Percentiles rank a stretch among this genome's conserved stretches.
These are phyloP conservation scores for Pseudogymnoascus sp. DNA, from an alignment of 2,329 filamentous ascomycete species.

Conservation along the genomic window DNA sequence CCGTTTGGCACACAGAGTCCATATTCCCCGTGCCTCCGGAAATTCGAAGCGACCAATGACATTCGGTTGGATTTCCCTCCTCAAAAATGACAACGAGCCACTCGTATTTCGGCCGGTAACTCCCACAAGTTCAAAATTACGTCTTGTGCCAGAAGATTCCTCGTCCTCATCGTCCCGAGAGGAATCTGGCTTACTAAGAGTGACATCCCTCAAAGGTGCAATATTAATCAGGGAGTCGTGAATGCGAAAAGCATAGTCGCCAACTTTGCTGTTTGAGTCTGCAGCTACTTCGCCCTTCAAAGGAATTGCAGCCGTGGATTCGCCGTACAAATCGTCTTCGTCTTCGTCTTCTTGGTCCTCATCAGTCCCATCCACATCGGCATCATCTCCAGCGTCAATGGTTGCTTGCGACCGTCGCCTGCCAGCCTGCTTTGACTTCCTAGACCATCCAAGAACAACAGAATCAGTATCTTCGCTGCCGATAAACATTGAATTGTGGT, in stretches of 20 bases:
- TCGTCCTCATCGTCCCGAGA: conserved; percentile 39
- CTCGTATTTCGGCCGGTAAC: conserved; percentile 57
- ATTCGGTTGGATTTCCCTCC: conserved; percentile 67
- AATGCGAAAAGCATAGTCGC: conserved; percentile 64
- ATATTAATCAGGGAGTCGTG: conserved; percentile 72
- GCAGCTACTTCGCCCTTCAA: conserved; percentile 30
- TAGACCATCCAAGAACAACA: conserved; percentile 69
- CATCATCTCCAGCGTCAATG: conserved; percentile 50
- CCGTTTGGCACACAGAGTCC: conserved; percentile 69
- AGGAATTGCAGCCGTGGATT: conserved; percentile 36
- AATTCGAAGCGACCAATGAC: conserved; percentile 64
- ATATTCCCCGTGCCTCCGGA: conserved; percentile 65
- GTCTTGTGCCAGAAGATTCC: conserved; percentile 38
- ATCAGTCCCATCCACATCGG: conserved; percentile 33
- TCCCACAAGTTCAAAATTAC: conserved; percentile 51
- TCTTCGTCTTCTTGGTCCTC: conserved; percentile 47
- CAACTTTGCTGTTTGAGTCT: conserved; percentile 39
- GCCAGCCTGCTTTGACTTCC: conserved; percentile 51
- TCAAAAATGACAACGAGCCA: conserved; percentile 67
- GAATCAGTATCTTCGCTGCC: conserved; percentile 82
- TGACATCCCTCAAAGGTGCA: conserved; percentile 69
- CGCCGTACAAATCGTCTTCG: conserved; percentile 54
- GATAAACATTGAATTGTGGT: conserved; percentile 65
- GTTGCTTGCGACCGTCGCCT: conserved; percentile 54
- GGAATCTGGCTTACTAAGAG: conserved; percentile 52